Conservation (phyloP, 306 rosid species). For the Acmispon strigosus region DNA sequence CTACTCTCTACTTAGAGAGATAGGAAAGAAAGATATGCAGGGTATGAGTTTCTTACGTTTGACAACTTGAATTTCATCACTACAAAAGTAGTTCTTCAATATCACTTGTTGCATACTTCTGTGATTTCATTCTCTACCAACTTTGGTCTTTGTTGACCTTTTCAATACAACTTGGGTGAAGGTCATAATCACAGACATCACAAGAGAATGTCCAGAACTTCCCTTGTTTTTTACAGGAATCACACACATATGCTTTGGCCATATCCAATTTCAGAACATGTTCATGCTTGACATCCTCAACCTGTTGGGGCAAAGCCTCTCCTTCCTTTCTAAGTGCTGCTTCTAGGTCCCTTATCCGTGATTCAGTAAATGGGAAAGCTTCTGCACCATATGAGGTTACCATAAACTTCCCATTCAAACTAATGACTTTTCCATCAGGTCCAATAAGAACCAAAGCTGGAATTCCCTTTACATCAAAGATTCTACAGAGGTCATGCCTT, state of each 20-base stretch:
- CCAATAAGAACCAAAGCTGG: conserved; percentile 74
- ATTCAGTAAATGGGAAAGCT: conserved; percentile 80
- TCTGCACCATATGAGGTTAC: conserved; percentile 67
- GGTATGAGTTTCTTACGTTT: background rate
- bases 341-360: conserved; percentile 54
- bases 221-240: conserved; percentile 63
- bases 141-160: conserved; percentile 26
- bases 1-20: background rate
- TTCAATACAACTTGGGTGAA: conserved; percentile 75
- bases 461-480: conserved; percentile 61
- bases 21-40: background rate
- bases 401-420: conserved; percentile 51
- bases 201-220: conserved; percentile 93
- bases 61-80: conserved; percentile 8
- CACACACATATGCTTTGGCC: conserved; percentile 86
- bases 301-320: conserved; percentile 67
- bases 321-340: conserved; percentile 64
- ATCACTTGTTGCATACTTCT: conserved; percentile 5
- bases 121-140: conserved; percentile 15
- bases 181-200: conserved; percentile 81
- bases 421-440: conserved; percentile 56
- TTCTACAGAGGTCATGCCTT: conserved; percentile 69
- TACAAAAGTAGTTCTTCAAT: background rate
- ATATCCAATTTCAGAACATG: conserved; percentile 73
- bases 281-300: conserved; percentile 77